These are phyloP conservation scores for Mycena epipterygia DNA, from an alignment of 768 basidiomycete species.

Conservation along the genomic window DNA sequence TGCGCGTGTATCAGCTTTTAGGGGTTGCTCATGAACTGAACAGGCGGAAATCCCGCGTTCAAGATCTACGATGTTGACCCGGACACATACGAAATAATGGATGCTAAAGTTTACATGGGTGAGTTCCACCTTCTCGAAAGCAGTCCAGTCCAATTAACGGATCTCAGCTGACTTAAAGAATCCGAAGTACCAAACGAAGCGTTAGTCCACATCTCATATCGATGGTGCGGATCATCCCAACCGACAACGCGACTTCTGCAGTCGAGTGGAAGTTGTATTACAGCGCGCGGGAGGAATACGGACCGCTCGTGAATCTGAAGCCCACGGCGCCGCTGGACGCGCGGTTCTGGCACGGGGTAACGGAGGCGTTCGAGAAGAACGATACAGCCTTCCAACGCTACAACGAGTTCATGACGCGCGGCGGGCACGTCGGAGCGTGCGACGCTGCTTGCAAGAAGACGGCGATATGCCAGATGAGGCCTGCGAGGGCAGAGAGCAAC, in stretches of 20 bases:
- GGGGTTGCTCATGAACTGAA: conserved; percentile 6
- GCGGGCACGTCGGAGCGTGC: conserved; percentile 50
- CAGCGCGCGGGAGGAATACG: conserved; percentile 68
- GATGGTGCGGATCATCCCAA: background rate
- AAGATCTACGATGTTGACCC: conserved; percentile 76
- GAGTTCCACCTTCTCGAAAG: conserved; percentile 31
- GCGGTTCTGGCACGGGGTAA: conserved; percentile 73
- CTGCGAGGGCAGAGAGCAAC: conserved; percentile 57
- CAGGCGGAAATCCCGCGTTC: conserved; percentile 69
- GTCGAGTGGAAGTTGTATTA: conserved; percentile 70
- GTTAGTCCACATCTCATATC: conserved; percentile 45
- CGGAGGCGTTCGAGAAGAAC: conserved; percentile 64
- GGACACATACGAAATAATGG: conserved; percentile 76
- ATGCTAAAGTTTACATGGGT: conserved; percentile 66
- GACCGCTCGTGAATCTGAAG: conserved; percentile 56
- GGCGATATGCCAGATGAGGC: conserved; percentile 60
- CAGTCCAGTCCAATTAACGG: background rate
- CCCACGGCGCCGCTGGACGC: conserved; percentile 58
- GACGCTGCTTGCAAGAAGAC: conserved; percentile 53
- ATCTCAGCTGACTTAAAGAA: conserved; percentile 55
- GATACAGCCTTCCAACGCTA: conserved; percentile 61
- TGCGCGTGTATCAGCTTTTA: background rate
- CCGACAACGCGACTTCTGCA: conserved; percentile 35
- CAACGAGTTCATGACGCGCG: conserved; percentile 59
- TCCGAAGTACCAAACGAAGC: conserved; percentile 60